Evolutionary conservation across 169 alveolate species (phyloP), one percentile per base, ranked within the genome.

Genomic region (Plasmodium vinckei): DNA sequence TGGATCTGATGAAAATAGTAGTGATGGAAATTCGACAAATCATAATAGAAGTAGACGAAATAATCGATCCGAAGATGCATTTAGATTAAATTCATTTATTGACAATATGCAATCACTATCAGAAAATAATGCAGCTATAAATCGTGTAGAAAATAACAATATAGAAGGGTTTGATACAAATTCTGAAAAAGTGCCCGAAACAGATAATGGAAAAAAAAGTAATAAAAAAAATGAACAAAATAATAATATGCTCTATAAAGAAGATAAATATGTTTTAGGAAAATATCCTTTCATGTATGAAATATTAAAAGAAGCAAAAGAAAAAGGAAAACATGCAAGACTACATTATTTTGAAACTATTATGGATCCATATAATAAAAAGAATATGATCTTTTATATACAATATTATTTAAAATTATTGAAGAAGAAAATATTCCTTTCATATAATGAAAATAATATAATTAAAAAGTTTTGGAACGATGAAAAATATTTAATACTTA

Each of bases 301-400:
- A 59, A 49, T 86, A 17, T 59, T 63, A 39, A 71, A 69, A 44
- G 91, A 86, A 70, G 86, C 82, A 9, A 69, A 71, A 15, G 73
- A 33, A 27, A 63, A 63, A 61, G 23, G 68, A 17, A 60, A 51
- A 46, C 75, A 70, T 44, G 69, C 70, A 46, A 69, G 79, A 33
- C 15, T 68, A 12, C 68, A 60, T 63, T 70, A 70, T 51, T 86
- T 69, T 64, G 77, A 86, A 59, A 86, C 65, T 9, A 70, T 86
- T 19, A 86, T 86, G 91, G 68, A 86, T 25, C 91, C 91, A 9
- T 60, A 47, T 39, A 70, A 54, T 39, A 86, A 68, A 63, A 68
- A 69, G n/a, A 57, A 86, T 51, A 86, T 86, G 91, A 51, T 86
- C 12, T 59, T 86, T n/a, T 86, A 86, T 27, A 39, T 86, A n/a